Evolutionary conservation across 768 basidiomycete genomes (phyloP).

Genomic region (Mrakia gelida): DNA sequence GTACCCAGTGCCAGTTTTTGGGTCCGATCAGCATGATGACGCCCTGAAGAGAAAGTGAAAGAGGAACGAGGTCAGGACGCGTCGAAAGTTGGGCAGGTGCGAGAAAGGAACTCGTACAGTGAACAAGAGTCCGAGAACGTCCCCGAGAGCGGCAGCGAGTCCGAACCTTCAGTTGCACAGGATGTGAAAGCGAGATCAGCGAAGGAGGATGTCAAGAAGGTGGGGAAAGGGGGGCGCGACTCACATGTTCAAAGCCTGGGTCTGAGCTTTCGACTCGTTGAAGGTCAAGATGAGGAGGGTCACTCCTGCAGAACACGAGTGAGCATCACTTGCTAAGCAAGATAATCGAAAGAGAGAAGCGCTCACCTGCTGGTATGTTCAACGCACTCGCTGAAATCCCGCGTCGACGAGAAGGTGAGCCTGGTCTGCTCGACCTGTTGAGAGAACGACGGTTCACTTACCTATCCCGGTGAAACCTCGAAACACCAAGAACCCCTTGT

Average conservation of each 20-base stretch:
- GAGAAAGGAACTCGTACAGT: background rate
- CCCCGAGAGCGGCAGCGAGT: background rate
- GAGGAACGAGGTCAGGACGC: background rate
- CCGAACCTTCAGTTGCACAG: background rate
- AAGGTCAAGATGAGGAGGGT: background rate
- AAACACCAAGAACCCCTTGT: background rate
- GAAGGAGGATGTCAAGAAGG: background rate
- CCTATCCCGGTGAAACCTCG: background rate
- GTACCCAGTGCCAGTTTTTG: background rate
- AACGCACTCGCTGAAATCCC: too few species aligned
- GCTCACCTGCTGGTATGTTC: background rate
- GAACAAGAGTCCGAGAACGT: background rate
- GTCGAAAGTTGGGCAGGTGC: background rate
- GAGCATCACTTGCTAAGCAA: too few species aligned
- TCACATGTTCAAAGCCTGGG: background rate
- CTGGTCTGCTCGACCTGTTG: too few species aligned
- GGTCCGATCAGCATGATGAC: conserved; percentile 4
- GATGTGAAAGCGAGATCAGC: background rate
- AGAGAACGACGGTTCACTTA: background rate
- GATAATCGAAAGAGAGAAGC: too few species aligned
- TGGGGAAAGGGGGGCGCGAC: background rate
- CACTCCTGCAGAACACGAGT: background rate
- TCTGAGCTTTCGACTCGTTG: background rate
- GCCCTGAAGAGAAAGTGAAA: background rate
- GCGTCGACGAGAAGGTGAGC: background rate